A percentile compares a stretch with the other conserved stretches of the same genome.
phyloP scores from a whole-genome alignment of 768 basidiomycete genomes.

The Trametes gibbosa region DNA sequence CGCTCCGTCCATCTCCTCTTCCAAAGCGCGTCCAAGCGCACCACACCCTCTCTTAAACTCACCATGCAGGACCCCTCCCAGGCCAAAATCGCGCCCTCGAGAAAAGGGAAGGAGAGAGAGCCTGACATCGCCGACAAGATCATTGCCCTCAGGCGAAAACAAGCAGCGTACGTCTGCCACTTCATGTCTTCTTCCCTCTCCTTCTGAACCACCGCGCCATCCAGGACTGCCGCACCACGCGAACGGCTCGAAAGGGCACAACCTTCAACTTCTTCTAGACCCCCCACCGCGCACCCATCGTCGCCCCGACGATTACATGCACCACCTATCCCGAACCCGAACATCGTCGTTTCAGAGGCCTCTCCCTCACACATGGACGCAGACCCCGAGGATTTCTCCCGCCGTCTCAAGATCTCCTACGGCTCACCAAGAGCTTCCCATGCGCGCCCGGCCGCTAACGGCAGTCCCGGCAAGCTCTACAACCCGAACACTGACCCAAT shows the following conservation, averaged over 20 bases:
- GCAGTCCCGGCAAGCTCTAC: conserved; percentile 51
- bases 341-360: conserved; percentile 33
- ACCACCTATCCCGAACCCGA: conserved; percentile 21
- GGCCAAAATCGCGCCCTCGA: conserved; percentile 20
- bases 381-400: conserved; percentile 73
- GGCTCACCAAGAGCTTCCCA: conserved; percentile 37
- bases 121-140: conserved; percentile 61
- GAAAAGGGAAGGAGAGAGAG: conserved; percentile 36
- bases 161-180: conserved; percentile 47
- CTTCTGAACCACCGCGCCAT: conserved; percentile 4
- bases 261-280: conserved; percentile 29
- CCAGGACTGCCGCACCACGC: conserved; percentile 44
- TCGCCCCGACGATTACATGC: conserved; percentile 28
- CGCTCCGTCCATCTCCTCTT: neutral
- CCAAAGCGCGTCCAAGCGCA: conserved; percentile 1
- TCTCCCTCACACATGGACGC: conserved; percentile 43
- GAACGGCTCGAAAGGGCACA: conserved; percentile 46
- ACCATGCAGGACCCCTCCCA: conserved; percentile 24
- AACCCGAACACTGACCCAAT: conserved; percentile 72
- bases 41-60: neutral
- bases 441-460: conserved; percentile 27
- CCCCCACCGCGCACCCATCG: conserved; percentile 34
- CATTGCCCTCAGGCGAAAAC: conserved; percentile 63
- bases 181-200: neutral
- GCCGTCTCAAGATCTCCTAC: conserved; percentile 65